phyloP scores from a whole-genome alignment of 78 protist genomes.

The Dictyostelium citrinum region DNA sequence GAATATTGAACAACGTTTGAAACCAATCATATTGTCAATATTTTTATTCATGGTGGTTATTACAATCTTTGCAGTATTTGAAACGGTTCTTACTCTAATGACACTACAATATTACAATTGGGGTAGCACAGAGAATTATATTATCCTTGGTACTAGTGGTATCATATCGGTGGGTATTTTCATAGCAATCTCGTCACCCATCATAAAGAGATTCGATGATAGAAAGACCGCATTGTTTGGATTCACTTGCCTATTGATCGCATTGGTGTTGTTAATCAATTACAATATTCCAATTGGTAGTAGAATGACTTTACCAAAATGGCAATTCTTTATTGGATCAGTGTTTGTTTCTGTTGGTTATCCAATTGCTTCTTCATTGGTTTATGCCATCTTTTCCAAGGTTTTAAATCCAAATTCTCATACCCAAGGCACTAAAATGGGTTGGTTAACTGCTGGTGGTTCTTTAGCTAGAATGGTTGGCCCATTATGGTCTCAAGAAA shows the following conservation, averaged over 20 bases:
- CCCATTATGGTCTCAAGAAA: slow-evolving; percentile 31
- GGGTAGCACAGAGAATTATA: background rate
- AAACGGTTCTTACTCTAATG: background rate
- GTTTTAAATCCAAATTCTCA: slow-evolving; percentile 26
- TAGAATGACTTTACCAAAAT: background rate
- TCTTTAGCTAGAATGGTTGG: slow-evolving; percentile 54
- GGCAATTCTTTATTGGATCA: slow-evolving; percentile 16
- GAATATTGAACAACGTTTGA: background rate
- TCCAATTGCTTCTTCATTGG: slow-evolving; percentile 24
- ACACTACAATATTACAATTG: slow-evolving; percentile 1
- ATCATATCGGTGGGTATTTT: background rate
- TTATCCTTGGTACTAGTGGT: background rate
- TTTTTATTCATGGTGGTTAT: slow-evolving; percentile 1
- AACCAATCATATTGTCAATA: background rate
- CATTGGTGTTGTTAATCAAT: background rate
- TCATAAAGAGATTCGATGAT: slow-evolving; percentile 28
- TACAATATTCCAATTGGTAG: background rate
- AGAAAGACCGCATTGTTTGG: slow-evolving; percentile 9
- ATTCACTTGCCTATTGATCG: background rate
- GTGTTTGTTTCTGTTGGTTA: slow-evolving; percentile 44
- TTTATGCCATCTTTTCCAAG: slow-evolving; percentile 44
- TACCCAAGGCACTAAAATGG: slow-evolving; percentile 55
- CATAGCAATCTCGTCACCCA: background rate
- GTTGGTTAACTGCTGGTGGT: slow-evolving; percentile 60
- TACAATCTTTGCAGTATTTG: slow-evolving; percentile 22